Percentiles rank a stretch among this genome's conserved stretches.
phyloP scores from a whole-genome alignment of 257 asterid species.

The Przewalskia tangutica region DNA sequence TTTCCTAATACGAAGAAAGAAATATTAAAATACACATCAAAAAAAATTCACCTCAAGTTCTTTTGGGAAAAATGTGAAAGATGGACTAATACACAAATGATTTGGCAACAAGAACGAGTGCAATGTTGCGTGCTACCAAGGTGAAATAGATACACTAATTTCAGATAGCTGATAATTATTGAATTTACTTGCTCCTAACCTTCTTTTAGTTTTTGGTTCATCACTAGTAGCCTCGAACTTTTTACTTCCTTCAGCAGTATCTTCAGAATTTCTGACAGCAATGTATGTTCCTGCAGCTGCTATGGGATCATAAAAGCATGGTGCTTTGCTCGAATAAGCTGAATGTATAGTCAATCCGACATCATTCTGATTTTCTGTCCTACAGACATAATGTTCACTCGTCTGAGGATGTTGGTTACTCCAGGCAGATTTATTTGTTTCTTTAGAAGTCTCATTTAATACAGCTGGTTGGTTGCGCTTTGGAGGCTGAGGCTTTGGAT shows the following conservation, averaged over 20 bases:
- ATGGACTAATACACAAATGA: neutral
- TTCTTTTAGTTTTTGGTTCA: slow-evolving; percentile 43
- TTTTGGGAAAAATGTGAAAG: neutral
- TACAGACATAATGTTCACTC: slow-evolving; percentile 12
- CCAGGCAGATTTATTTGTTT: slow-evolving; percentile 9
- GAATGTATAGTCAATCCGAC: slow-evolving; percentile 23
- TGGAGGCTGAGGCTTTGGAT: slow-evolving; percentile 39
- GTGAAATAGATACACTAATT: neutral
- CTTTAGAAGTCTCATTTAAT: slow-evolving; percentile 13
- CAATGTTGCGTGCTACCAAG: neutral
- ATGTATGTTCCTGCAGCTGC: slow-evolving; percentile 17
- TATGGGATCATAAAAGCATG: slow-evolving; percentile 13
- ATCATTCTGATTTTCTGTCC: slow-evolving; percentile 13
- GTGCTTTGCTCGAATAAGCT: slow-evolving; percentile 11
- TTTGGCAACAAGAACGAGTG: neutral
- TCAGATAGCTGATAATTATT: neutral
- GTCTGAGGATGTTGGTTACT: slow-evolving; percentile 13
- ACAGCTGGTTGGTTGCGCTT: slow-evolving; percentile 14
- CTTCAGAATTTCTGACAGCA: slow-evolving; percentile 24
- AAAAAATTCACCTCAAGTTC: neutral
- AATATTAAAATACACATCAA: neutral
- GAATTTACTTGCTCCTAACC: slow-evolving; percentile 19
- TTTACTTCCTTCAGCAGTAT: slow-evolving; percentile 34
- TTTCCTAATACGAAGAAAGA: neutral
- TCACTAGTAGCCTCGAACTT: slow-evolving; percentile 32